Conservation (phyloP, 306 rosid species). For the Potentilla sterilis region DNA sequence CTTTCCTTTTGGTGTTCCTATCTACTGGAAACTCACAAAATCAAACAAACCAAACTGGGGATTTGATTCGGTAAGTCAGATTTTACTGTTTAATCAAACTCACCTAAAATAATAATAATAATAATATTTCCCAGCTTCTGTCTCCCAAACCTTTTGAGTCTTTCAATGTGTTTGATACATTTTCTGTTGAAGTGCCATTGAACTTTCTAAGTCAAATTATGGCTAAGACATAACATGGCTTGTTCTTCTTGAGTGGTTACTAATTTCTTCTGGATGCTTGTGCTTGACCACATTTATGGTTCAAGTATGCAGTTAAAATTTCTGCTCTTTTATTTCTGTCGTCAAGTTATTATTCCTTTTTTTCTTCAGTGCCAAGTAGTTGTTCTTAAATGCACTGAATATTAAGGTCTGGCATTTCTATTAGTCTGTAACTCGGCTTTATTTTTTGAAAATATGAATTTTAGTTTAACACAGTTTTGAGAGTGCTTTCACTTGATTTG, state of each 20-base stretch:
- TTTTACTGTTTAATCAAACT: constrained; percentile 2
- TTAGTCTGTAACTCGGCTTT: background rate
- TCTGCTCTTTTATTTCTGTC: too few relatives aligned
- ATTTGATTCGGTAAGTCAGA: constrained; percentile 66
- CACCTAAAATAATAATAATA: background rate
- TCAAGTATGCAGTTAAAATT: too few relatives aligned
- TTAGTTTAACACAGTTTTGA: background rate
- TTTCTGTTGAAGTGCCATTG: background rate
- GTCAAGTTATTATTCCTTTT: too few relatives aligned
- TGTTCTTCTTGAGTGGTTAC: background rate
- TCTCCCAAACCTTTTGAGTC: background rate
- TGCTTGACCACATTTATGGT: too few relatives aligned
- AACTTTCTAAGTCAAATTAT: constrained; percentile 1
- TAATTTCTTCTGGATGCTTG: background rate
- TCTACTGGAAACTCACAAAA: constrained; percentile 64
- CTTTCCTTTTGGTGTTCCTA: constrained; percentile 87
- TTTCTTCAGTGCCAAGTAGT: background rate
- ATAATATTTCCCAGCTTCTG: background rate
- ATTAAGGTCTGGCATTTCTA: background rate
- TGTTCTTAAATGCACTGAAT: background rate
- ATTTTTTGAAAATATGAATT: background rate
- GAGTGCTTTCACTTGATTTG: background rate
- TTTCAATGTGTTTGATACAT: too few relatives aligned
- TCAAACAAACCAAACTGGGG: constrained; percentile 56
- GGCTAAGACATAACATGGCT: background rate